These are phyloP conservation scores for Septoria petroselini DNA, from an alignment of 2,329 filamentous ascomycete species.

Conservation along the genomic window DNA sequence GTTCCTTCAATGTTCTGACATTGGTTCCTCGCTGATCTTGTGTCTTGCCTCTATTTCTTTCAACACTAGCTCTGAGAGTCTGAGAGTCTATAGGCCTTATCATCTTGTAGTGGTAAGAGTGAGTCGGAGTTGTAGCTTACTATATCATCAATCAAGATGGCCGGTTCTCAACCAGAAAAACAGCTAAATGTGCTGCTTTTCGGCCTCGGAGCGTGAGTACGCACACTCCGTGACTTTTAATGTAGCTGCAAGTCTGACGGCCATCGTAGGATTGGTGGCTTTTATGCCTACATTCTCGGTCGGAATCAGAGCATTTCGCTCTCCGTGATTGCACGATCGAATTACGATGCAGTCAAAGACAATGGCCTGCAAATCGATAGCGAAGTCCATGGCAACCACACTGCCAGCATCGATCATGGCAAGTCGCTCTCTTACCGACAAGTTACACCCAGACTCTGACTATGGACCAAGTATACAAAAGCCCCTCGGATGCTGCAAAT, in stretches of 20 bases:
- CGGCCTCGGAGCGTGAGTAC: slow-evolving; percentile 53
- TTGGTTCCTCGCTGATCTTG: no score
- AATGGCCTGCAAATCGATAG: slow-evolving; percentile 46
- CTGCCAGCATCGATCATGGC: slow-evolving; percentile 31
- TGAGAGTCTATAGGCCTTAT: no score
- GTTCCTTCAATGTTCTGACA: no score
- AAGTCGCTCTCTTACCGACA: background rate
- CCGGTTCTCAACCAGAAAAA: background rate
- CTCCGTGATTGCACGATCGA: slow-evolving; percentile 47
- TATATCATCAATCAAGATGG: slow-evolving; percentile 5
- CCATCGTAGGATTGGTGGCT: slow-evolving; percentile 53
- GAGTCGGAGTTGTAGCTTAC: background rate
- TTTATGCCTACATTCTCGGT: slow-evolving; percentile 56
- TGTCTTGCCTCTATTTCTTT: no score
- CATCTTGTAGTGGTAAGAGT: background rate
- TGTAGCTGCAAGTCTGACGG: background rate
- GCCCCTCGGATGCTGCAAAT: slow-evolving; percentile 33
- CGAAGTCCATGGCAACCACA: slow-evolving; percentile 43
- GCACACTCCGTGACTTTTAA: background rate
- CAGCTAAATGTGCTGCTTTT: slow-evolving; percentile 48
- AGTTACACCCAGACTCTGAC: slow-evolving; percentile 1
- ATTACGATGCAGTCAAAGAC: slow-evolving; percentile 44
- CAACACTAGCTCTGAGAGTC: no score
- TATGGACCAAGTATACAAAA: slow-evolving; percentile 42
- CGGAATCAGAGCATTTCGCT: slow-evolving; percentile 43